Percentiles rank a stretch among this genome's conserved stretches.
phyloP scores from a whole-genome alignment of 148 eudicot species.

The Gaultheria prostrata region DNA sequence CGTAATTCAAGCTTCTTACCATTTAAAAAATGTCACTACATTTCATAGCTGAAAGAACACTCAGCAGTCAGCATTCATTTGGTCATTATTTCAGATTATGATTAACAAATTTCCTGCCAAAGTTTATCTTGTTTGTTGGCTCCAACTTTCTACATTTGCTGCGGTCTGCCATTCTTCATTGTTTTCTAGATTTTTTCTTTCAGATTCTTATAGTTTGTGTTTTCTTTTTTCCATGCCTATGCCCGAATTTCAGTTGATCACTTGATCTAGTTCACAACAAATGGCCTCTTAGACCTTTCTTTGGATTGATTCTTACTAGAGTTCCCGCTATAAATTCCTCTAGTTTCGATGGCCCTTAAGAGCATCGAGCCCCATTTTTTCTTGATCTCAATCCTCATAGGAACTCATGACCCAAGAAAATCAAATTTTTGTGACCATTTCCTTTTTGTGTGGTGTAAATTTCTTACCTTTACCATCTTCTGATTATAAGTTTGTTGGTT shows the following conservation, averaged over 20 bases:
- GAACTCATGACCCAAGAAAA: neutral
- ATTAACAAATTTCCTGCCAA: neutral
- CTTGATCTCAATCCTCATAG: neutral
- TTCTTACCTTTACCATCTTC: neutral
- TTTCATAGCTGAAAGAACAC: too few relatives aligned
- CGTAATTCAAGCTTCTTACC: neutral
- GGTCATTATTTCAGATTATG: neutral
- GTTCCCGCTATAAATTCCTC: neutral
- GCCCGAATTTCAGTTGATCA: neutral
- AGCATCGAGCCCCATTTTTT: neutral
- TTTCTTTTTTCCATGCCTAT: neutral
- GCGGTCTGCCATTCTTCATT: neutral
- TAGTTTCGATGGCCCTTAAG: neutral
- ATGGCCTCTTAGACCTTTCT: neutral
- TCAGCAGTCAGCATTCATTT: too few relatives aligned
- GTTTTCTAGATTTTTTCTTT: neutral
- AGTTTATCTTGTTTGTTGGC: neutral
- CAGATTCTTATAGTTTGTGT: neutral
- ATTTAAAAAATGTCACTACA: too few relatives aligned
- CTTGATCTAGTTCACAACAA: neutral
- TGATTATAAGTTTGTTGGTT: conserved; percentile 6
- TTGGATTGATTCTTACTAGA: neutral
- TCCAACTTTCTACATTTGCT: neutral
- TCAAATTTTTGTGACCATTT: neutral
- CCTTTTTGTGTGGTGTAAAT: neutral